phyloP scores from a whole-genome alignment of 352 stramenopile genomes.

The Pythium dissimile region DNA sequence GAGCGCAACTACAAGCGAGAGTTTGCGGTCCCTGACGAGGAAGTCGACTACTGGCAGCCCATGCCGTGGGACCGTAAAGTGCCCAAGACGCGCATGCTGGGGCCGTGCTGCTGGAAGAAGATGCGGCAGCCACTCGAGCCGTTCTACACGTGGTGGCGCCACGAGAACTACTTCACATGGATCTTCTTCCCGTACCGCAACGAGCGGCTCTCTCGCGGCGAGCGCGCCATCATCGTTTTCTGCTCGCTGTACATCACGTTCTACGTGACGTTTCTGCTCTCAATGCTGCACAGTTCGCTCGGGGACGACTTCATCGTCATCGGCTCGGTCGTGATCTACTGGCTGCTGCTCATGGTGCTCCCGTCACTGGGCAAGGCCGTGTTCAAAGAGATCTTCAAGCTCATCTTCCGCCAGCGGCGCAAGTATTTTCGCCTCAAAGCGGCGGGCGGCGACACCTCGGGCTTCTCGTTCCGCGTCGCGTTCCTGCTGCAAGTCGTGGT shows the following conservation, averaged over 20 bases:
- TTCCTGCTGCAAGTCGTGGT: slow-evolving; percentile 56
- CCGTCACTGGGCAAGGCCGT: slow-evolving; percentile 58
- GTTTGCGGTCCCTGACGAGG: slow-evolving; percentile 47
- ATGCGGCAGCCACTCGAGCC: slow-evolving; percentile 55
- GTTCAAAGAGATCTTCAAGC: slow-evolving; percentile 76
- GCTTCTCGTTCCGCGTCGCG: slow-evolving; percentile 55
- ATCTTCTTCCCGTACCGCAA: slow-evolving; percentile 71
- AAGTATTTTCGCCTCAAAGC: slow-evolving; percentile 62
- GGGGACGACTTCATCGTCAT: slow-evolving; percentile 36
- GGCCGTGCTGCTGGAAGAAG: slow-evolving; percentile 65
- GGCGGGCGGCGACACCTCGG: slow-evolving; percentile 31
- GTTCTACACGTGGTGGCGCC: slow-evolving; percentile 74
- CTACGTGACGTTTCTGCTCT: slow-evolving; percentile 67
- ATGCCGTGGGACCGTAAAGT: slow-evolving; percentile 70
- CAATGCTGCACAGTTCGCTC: slow-evolving; percentile 48
- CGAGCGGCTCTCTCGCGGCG: slow-evolving; percentile 48
- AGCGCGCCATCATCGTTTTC: slow-evolving; percentile 62
- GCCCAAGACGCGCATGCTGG: slow-evolving; percentile 55
- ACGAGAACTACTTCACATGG: slow-evolving; percentile 81
- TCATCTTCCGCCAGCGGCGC: slow-evolving; percentile 66
- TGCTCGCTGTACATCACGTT: slow-evolving; percentile 74
- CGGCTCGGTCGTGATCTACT: slow-evolving; percentile 45
- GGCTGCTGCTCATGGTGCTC: slow-evolving; percentile 45
- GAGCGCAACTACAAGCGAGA: slow-evolving; percentile 59
- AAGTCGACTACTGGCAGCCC: slow-evolving; percentile 73